These are phyloP conservation scores for Calocera viscosa DNA, from an alignment of 768 basidiomycete species.

Conservation along the genomic window DNA sequence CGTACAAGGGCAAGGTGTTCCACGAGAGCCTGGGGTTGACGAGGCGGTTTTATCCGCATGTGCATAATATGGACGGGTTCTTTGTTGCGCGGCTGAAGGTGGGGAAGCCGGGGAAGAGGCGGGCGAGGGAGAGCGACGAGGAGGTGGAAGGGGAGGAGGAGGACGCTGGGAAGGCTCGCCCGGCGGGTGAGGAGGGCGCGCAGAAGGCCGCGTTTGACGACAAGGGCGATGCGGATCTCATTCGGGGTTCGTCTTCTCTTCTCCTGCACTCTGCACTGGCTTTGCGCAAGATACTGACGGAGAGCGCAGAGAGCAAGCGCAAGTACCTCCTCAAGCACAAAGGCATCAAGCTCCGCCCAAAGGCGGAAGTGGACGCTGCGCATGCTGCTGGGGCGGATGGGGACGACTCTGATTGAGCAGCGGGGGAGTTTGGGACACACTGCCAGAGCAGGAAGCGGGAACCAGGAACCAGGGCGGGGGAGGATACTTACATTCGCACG, in stretches of 20 bases:
- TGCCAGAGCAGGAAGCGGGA: too few relatives aligned
- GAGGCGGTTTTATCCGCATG: conserved; percentile 86
- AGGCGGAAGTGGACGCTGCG: conserved; percentile 13
- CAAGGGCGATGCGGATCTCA: conserved; percentile 61
- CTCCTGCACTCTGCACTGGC: too few relatives aligned
- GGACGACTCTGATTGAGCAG: too few relatives aligned
- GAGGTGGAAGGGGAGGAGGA: conserved; percentile 24
- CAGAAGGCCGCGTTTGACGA: conserved; percentile 49
- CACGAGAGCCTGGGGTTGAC: conserved; percentile 66
- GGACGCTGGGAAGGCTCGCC: conserved; percentile 22
- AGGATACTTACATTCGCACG: too few relatives aligned
- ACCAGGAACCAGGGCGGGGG: too few relatives aligned
- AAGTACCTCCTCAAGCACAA: conserved; percentile 33
- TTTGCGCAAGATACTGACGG: conserved; percentile 15
- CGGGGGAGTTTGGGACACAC: too few relatives aligned
- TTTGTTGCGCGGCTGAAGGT: conserved; percentile 97
- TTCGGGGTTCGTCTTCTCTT: conserved; percentile 50
- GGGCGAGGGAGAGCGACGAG: conserved; percentile 22
- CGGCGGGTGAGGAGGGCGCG: conserved; percentile 28
- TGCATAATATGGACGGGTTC: conserved; percentile 99
- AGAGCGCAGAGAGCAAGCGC: conserved; percentile 25
- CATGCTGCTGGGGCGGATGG: not conserved
- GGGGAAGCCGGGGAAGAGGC: conserved; percentile 53
- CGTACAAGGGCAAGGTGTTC: conserved; percentile 84
- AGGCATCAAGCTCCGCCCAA: conserved; percentile 28